Base-by-base conservation (phyloP, 768 basidiomycete species). In the Psilocybe cubensis region DNA sequence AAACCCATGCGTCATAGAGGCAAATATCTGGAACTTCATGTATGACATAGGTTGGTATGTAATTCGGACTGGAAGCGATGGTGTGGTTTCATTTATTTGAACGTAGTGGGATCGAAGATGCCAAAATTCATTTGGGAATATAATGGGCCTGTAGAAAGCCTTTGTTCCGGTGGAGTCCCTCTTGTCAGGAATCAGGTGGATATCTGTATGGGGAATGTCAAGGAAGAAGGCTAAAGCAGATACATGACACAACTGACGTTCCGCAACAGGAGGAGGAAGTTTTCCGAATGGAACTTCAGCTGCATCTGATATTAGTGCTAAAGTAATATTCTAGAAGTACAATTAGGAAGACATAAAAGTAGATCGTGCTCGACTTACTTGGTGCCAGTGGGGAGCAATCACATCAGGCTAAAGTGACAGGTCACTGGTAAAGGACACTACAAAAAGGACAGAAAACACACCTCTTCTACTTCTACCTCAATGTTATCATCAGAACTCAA, bases 121-220 rank as follows among this genome's bases (percentile, higher is more conserved):
- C 94, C 96, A 98, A 74, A 98, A 98, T 67, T 97, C 94, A 68
- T 98, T 98, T 12, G 93, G 85, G 72, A 90, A 98, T 33, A 98
- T 69, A 57, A 96, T 87, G 8, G 96, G 96, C 66, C 86, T 90
- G 80, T 96, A 94, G 60, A 80, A 84, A 3, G 85, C 90, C 58
- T 80, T 81, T 2, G 79, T 81, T 3, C 88, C 88, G 21, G 84
- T 83, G 33, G 81, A 72, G 60, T 92, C 90, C 33, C 89, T 84
- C 54, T 77, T 65, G 23, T 74, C 78, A 3, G 83, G 79, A 35
- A 89, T 76, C 38, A 94, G 68, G 51, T 85, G 75, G 44, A 94
- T 70, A 70, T 91, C 91, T 90, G 23, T 25, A 47, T 38, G 11
- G 28, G 29, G 12, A 64, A 35, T 3, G 24, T 1, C 29, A 2